A percentile compares a stretch with the other conserved stretches of the same genome.
Evolutionary conservation across 1,284 basidiomycete species (phyloP).

Genomic region (Heterobasidion irregulare): DNA sequence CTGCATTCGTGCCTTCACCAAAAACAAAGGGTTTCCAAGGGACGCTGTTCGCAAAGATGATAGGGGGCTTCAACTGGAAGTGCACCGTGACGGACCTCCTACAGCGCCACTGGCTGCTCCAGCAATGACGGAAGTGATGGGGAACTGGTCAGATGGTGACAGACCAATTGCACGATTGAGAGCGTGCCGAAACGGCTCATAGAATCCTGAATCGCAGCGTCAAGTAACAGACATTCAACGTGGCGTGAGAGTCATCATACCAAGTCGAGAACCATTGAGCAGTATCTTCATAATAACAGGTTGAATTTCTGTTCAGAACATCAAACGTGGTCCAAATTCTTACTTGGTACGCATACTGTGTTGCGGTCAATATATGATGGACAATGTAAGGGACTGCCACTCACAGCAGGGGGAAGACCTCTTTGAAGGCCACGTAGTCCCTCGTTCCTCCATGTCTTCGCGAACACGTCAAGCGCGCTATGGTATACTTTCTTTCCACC

Average conservation of each 20-base stretch:
- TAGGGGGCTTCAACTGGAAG: not conserved
- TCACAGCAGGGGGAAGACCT: conserved; percentile 83
- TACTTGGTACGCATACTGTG: conserved; percentile 86
- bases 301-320: not conserved
- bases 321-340: conserved; percentile 13
- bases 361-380: conserved; percentile 8
- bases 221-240: conserved; percentile 1
- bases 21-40: conserved; percentile 90
- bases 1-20: conserved; percentile 97
- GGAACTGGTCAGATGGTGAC: conserved; percentile 55
- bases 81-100: conserved; percentile 51
- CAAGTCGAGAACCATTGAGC: conserved; percentile 91
- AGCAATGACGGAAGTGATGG: conserved; percentile 71
- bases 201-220: conserved; percentile 62
- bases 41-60: conserved; percentile 45
- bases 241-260: conserved; percentile 32
- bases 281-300: conserved; percentile 50
- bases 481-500: conserved; percentile 79
- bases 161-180: conserved; percentile 69
- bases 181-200: conserved; percentile 80
- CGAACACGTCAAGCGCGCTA: conserved; percentile 80
- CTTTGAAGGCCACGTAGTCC: conserved; percentile 88
- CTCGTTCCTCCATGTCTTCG: conserved; percentile 88
- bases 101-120: conserved; percentile 87
- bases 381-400: conserved; percentile 23